Conservation (phyloP, 129 eudicot genomes). For the Calendula officinalis region DNA sequence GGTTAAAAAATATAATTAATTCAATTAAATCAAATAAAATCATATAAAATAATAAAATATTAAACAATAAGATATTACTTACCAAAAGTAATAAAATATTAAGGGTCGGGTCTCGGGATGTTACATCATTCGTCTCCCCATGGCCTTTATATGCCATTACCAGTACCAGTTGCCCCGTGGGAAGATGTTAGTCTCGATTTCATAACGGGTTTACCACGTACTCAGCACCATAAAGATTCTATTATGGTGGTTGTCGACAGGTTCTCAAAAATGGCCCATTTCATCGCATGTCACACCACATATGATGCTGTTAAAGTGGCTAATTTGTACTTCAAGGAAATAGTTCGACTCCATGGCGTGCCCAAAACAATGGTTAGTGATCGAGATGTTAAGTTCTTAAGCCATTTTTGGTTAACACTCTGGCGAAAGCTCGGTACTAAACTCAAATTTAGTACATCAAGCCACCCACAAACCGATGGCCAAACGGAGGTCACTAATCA, state of each 20-base stretch:
- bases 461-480: constrained; percentile 25
- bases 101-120: no score
- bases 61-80: no score
- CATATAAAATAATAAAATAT: no score
- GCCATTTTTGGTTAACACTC: constrained; percentile 28
- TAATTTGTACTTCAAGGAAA: constrained; percentile 13
- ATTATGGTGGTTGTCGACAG: constrained; percentile 29
- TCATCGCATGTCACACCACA: constrained; percentile 21
- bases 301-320: constrained; percentile 13
- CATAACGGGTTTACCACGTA: constrained; percentile 6
- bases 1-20: no score
- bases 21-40: no score
- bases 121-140: constrained; percentile 9
- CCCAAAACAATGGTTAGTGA: constrained; percentile 15
- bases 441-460: constrained; percentile 5
- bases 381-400: constrained; percentile 15
- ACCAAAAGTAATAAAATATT: no score
- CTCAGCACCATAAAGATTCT: constrained; percentile 4
- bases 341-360: constrained; percentile 17
- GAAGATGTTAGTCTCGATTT: constrained; percentile 25
- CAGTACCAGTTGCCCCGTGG: background rate
- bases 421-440: constrained; percentile 18
- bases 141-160: constrained; percentile 7
- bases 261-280: constrained; percentile 33
- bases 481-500: constrained; percentile 15